Evolutionary conservation across 106 monocot genomes (phyloP).

Genomic region (Acanthochlamys bracteata): DNA sequence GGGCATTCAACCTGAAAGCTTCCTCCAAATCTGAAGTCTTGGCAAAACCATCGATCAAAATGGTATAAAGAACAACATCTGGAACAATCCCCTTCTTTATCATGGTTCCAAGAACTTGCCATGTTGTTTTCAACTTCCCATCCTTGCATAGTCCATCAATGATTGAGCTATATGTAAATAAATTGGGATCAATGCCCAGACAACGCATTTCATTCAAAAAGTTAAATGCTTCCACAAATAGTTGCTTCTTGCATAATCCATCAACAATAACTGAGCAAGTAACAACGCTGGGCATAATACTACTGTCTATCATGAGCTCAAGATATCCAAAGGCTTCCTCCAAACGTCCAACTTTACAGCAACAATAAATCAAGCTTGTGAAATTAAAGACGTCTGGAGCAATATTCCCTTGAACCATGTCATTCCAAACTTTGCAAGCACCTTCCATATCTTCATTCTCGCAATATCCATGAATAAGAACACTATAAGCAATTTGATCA

Average conservation of each 20-base stretch:
- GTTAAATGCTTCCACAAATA: conserved; percentile 1
- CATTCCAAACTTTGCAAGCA: conserved; percentile 9
- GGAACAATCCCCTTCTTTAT: conserved; percentile 14
- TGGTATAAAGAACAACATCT: conserved; percentile 19
- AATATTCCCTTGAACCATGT: conserved; percentile 15
- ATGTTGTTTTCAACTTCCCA: background rate
- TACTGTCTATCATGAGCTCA: conserved; percentile 5
- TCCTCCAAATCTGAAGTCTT: conserved; percentile 18
- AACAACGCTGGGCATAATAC: conserved; percentile 18
- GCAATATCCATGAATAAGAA: conserved; percentile 19
- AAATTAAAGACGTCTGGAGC: conserved; percentile 18
- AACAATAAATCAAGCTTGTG: conserved; percentile 24
- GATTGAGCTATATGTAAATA: conserved; percentile 8
- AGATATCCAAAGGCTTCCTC: conserved; percentile 8
- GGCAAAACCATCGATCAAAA: conserved; percentile 17
- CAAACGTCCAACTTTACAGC: conserved; percentile 14
- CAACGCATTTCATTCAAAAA: conserved; percentile 11
- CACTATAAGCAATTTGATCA: conserved; percentile 15
- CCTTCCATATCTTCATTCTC: conserved; percentile 14
- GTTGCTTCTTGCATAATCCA: conserved; percentile 5
- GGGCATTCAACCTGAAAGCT: conserved; percentile 12
- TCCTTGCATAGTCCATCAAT: conserved; percentile 22
- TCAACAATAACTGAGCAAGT: conserved; percentile 19
- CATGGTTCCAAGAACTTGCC: conserved; percentile 16
- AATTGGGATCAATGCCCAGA: conserved; percentile 7